Evolutionary conservation across 371 early-diverging fungal genomes (phyloP).

Genomic region (Mucor racemosus): DNA sequence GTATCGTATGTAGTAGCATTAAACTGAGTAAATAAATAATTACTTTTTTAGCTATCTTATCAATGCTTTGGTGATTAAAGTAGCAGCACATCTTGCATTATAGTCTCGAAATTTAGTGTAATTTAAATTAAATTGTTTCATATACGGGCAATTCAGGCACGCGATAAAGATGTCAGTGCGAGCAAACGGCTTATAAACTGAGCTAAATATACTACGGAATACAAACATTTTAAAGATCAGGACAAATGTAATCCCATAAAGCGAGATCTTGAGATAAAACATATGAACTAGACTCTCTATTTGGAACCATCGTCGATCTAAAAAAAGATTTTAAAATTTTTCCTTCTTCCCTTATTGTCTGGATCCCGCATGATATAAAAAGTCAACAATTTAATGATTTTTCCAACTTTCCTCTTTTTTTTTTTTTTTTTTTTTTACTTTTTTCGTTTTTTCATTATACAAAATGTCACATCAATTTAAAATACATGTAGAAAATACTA

Average conservation of each 20-base stretch:
- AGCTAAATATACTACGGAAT: not conserved
- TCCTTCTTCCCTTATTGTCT: not conserved
- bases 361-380: slow-evolving; percentile 1
- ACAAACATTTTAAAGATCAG: not conserved
- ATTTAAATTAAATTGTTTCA: not conserved
- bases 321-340: slow-evolving; percentile 4
- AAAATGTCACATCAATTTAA: slow-evolving; percentile 26
- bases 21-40: not conserved
- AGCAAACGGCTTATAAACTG: not conserved
- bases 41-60: not conserved
- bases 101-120: not conserved
- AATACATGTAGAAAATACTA: slow-evolving; percentile 32
- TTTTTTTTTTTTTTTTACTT: not conserved
- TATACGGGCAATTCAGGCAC: not conserved
- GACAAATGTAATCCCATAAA: not conserved
- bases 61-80: not conserved
- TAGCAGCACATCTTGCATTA: not conserved
- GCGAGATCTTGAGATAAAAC: not conserved
- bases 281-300: not conserved
- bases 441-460: not conserved
- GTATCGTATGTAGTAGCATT: not conserved
- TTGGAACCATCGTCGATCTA: not conserved
- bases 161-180: not conserved
- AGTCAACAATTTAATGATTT: not conserved
- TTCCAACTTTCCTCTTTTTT: not conserved